Evolutionary conservation across 2,329 filamentous ascomycete genomes (phyloP).

Genomic region (Fusarium equiseti): DNA sequence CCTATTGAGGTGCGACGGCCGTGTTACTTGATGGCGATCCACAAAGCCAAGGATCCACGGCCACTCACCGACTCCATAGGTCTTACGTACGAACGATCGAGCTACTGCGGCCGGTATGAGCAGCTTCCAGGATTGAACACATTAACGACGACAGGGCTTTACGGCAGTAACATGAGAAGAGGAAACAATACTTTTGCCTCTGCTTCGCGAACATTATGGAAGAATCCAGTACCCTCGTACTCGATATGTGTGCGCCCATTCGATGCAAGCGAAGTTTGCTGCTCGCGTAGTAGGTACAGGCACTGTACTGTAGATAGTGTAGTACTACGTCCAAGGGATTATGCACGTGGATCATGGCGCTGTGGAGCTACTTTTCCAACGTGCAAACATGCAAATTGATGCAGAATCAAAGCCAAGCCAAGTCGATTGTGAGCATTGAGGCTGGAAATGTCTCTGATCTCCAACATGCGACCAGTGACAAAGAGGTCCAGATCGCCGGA

Average conservation of each 20-base stretch:
- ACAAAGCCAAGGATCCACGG: constrained; percentile 40
- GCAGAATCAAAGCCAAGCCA: constrained; percentile 1
- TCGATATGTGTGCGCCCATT: constrained; percentile 2
- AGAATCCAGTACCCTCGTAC: neutral
- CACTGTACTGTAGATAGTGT: constrained; percentile 8
- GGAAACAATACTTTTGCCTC: constrained; percentile 7
- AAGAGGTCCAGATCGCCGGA: constrained; percentile 33
- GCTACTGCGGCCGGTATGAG: constrained; percentile 39
- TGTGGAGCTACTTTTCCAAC: constrained; percentile 17
- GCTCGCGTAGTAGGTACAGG: constrained; percentile 4
- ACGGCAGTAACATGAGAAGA: constrained; percentile 19
- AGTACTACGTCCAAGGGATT: constrained; percentile 11
- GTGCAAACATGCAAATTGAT: neutral
- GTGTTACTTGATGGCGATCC: constrained; percentile 33
- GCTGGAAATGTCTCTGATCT: constrained; percentile 36
- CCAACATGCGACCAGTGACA: constrained; percentile 23
- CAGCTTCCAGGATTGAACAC: constrained; percentile 24
- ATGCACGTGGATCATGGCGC: constrained; percentile 26
- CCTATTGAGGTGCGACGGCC: constrained; percentile 37
- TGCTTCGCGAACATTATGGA: neutral
- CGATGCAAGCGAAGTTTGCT: constrained; percentile 10
- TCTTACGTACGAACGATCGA: constrained; percentile 46
- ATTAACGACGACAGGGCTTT: constrained; percentile 23
- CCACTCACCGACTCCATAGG: constrained; percentile 47
- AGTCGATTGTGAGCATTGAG: constrained; percentile 23